Base-by-base conservation (phyloP, 2,329 filamentous ascomycete species). In the Incumbomyces delicatus region DNA sequence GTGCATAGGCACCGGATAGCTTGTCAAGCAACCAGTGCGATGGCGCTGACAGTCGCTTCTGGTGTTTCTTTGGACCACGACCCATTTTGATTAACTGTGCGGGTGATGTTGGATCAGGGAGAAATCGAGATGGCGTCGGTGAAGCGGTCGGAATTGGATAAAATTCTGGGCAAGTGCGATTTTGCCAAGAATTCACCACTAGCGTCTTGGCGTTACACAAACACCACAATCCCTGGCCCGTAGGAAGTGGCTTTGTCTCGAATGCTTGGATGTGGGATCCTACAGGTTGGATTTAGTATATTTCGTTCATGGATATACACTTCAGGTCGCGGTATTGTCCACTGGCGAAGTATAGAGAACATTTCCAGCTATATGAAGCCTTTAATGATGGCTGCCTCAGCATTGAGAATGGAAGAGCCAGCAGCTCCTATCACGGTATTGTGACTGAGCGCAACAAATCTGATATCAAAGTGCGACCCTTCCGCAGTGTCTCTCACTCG, bases 1-100 rank as follows among this genome's bases (percentile, higher is more conserved):
- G 78, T 56, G 79, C 78, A 68, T 81, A 90, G 74, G 80, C 77
- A 70, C 92, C 92, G 73, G 88, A 95, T 70, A 98, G 81, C 77
- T 98, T 98, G 87, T 98, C 92, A 73, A 98, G 80, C 71, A 98
- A 87, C 92, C 92, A 98, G 85, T 96, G 92, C 72, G 86, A 94
- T 70, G 92, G 92, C 71, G 92, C 92, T 76, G 86, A 92, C 71
- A 96, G 81, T 80, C 92, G 89, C 89, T 98, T 96, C 77, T 96
- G 90, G 78, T 98, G 92, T 85, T 95, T 95, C 82, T 92, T 94
- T 75, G 75, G 75, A 73, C 72, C 72, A 65, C 71, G 70, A 66
- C 67, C 70, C 72, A 75, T 75, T 62, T 68, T 71, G 66, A 62
- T 59, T 62, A 60, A 38, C 20, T 50, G 14, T 54, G 41, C 35